Evolutionary conservation across 306 rosid genomes (phyloP).

Genomic region (Chamaecrista fasciculata): DNA sequence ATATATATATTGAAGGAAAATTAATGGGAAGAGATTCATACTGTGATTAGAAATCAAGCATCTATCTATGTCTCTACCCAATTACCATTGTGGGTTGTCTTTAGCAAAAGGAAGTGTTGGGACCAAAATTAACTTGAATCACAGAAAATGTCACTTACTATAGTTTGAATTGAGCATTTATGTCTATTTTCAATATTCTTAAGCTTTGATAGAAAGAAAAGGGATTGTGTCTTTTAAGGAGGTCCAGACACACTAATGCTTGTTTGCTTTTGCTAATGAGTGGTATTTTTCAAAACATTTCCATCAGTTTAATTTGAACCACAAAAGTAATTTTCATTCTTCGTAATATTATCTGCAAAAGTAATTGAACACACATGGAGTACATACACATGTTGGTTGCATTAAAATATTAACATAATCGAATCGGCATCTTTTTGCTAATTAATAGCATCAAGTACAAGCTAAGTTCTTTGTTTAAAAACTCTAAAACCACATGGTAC

Average conservation of each 20-base stretch:
- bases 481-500: too few species aligned
- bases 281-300: constrained; percentile 28
- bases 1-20: too few species aligned
- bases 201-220: constrained; percentile 15
- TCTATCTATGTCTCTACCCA: constrained; percentile 21
- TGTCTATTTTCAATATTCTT: constrained; percentile 38
- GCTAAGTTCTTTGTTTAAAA: too few species aligned
- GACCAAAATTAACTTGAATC: constrained; percentile 35
- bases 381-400: too few species aligned
- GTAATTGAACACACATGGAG: too few species aligned
- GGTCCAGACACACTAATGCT: constrained; percentile 32
- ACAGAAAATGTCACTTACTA: constrained; percentile 38
- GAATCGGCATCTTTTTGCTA: too few species aligned
- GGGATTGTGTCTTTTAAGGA: constrained; percentile 23
- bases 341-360: too few species aligned
- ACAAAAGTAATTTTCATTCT: constrained; percentile 19
- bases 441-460: too few species aligned
- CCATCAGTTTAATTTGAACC: background rate
- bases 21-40: constrained; percentile 28
- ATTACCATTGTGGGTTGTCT: constrained; percentile 44
- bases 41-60: constrained; percentile 39
- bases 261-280: constrained; percentile 31
- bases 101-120: constrained; percentile 41
- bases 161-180: constrained; percentile 35
- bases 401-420: too few species aligned